phyloP scores from a whole-genome alignment of 2,329 filamentous ascomycete genomes.

The Emmonsia crescens region DNA sequence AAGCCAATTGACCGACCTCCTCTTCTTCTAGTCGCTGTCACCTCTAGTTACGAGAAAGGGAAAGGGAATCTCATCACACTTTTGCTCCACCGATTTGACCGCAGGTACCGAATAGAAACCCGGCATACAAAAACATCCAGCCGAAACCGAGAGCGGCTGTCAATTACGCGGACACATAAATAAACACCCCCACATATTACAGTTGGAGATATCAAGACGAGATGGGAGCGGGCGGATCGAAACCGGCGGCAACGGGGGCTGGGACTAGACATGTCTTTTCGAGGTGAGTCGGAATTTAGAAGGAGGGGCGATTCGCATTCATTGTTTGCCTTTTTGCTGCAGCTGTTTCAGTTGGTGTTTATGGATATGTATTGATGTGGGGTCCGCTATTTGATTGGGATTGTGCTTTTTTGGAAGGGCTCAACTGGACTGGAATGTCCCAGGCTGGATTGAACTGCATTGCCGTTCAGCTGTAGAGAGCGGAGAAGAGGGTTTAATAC shows the following conservation, averaged over 20 bases:
- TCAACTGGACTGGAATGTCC: background rate
- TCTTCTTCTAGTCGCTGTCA: background rate
- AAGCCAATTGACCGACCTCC: background rate
- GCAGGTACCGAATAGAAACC: background rate
- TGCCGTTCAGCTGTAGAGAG: background rate
- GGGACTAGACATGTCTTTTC: slow-evolving; percentile 51
- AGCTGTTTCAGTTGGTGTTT: background rate
- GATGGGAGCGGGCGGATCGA: slow-evolving; percentile 55
- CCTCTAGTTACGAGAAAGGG: too few species aligned
- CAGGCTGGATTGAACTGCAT: background rate
- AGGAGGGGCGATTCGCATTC: background rate
- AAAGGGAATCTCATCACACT: too few species aligned
- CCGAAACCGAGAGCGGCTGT: background rate
- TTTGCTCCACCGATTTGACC: too few species aligned
- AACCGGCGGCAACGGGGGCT: slow-evolving; percentile 41
- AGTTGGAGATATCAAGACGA: background rate
- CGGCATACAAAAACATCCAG: too few species aligned
- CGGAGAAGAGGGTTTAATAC: background rate
- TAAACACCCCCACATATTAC: background rate
- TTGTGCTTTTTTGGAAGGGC: background rate
- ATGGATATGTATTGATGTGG: background rate
- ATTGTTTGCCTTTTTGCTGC: background rate
- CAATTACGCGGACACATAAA: background rate
- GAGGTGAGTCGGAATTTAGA: slow-evolving; percentile 38
- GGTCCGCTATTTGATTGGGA: background rate